A percentile compares a stretch with the other conserved stretches of the same genome.
Evolutionary conservation across 1,139 yeast species (phyloP).

Genomic region (Saccharomyces hybrid): DNA sequence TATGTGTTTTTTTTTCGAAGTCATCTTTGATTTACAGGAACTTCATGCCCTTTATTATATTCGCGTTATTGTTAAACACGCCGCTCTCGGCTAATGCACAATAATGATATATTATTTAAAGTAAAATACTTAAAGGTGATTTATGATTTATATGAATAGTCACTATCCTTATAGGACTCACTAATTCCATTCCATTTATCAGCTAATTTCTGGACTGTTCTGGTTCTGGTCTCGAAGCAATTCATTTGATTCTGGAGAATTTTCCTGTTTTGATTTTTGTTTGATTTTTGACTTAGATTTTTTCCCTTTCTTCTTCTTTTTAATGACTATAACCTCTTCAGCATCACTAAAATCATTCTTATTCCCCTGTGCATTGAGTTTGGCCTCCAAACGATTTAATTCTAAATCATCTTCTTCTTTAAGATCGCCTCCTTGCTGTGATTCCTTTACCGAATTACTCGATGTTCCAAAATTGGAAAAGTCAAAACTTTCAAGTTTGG

Average conservation of each 20-base stretch:
- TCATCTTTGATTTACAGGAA: not conserved
- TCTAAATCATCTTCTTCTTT: not conserved
- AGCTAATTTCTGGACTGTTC: no score
- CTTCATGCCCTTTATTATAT: conserved; percentile 18
- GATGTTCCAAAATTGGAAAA: conserved; percentile 28
- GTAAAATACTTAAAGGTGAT: not conserved
- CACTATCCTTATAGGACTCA: not conserved
- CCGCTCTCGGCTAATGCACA: not conserved
- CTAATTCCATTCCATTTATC: not conserved
- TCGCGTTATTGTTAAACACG: conserved; percentile 7
- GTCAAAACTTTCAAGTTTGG: conserved; percentile 61
- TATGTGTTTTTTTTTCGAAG: not conserved
- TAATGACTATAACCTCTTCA: conserved; percentile 33
- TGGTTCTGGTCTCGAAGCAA: not conserved
- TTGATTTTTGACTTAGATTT: conserved; percentile 12
- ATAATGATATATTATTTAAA: not conserved
- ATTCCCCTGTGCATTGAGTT: conserved; percentile 7
- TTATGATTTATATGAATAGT: not conserved
- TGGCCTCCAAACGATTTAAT: not conserved
- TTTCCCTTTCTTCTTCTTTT: conserved; percentile 33
- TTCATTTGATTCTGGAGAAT: not conserved
- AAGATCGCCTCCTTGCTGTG: not conserved
- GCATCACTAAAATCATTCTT: conserved; percentile 17
- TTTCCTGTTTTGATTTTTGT: conserved; percentile 10
- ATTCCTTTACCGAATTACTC: not conserved